Conservation (phyloP, 495 filamentous ascomycete species). For the Parmelia sp. region DNA sequence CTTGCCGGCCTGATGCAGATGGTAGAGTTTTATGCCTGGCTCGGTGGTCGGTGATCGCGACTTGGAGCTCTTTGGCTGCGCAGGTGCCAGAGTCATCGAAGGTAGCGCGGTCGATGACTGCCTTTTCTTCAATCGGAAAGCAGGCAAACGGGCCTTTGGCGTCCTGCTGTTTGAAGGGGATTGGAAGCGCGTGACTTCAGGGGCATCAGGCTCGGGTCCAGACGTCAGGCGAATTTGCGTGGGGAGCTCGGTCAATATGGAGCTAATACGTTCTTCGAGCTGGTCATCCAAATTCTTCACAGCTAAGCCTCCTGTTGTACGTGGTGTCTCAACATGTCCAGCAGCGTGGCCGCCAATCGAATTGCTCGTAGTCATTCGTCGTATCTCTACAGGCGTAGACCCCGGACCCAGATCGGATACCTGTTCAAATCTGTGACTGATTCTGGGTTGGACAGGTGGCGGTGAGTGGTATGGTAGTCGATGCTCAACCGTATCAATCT, state of each 20-base stretch:
- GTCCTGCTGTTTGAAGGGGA: slow-evolving; percentile 3
- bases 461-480: slow-evolving; percentile 6
- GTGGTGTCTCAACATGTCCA: neutral
- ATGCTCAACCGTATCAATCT: neutral
- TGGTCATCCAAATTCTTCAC: slow-evolving; percentile 49
- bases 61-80: slow-evolving; percentile 38
- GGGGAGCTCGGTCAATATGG: slow-evolving; percentile 74
- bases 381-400: slow-evolving; percentile 16
- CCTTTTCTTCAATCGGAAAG: slow-evolving; percentile 16
- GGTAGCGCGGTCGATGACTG: slow-evolving; percentile 44
- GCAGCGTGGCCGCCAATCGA: neutral
- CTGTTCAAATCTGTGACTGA: slow-evolving; percentile 17
- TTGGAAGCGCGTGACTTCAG: slow-evolving; percentile 7
- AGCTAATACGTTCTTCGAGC: slow-evolving; percentile 78
- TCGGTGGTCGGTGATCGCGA: slow-evolving; percentile 42
- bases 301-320: neutral
- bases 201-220: slow-evolving; percentile 37
- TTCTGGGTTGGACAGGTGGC: neutral
- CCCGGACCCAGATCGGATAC: slow-evolving; percentile 15
- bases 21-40: slow-evolving; percentile 80
- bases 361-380: slow-evolving; percentile 2
- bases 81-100: slow-evolving; percentile 64
- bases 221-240: slow-evolving; percentile 69
- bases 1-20: slow-evolving; percentile 77
- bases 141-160: slow-evolving; percentile 9